A percentile compares a stretch with the other conserved stretches of the same genome.
Evolutionary conservation across 2,329 filamentous ascomycete genomes (phyloP).

Genomic region (Zymoseptoria passerinii): DNA sequence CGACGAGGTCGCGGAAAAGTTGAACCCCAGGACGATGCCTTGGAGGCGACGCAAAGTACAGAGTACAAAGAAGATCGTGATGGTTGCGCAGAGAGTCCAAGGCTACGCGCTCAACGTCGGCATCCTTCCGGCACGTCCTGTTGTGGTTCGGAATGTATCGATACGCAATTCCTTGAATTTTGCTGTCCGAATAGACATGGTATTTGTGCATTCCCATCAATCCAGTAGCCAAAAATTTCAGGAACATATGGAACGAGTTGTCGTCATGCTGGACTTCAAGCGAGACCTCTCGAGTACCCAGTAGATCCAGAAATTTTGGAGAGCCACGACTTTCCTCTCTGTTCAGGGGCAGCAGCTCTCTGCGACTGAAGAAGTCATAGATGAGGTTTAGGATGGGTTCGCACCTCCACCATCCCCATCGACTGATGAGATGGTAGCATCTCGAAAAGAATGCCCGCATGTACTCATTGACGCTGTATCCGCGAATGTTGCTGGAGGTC

Average conservation of each 20-base stretch:
- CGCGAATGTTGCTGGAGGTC: constrained; percentile 32
- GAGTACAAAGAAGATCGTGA: constrained; percentile 51
- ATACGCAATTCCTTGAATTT: constrained; percentile 46
- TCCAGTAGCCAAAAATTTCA: constrained; percentile 48
- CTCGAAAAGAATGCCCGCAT: constrained; percentile 44
- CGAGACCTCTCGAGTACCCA: constrained; percentile 34
- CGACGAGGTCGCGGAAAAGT: constrained; percentile 46
- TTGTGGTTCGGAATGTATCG: constrained; percentile 53
- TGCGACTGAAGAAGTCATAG: constrained; percentile 53
- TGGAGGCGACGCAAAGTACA: constrained; percentile 51
- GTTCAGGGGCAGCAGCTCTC: constrained; percentile 43
- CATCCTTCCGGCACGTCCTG: constrained; percentile 52
- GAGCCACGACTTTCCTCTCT: constrained; percentile 47
- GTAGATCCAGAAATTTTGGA: constrained; percentile 45
- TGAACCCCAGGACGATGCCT: constrained; percentile 46
- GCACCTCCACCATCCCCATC: constrained; percentile 51
- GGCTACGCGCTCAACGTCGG: constrained; percentile 44
- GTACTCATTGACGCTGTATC: constrained; percentile 47
- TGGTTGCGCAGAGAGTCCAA: constrained; percentile 53
- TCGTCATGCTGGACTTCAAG: constrained; percentile 43
- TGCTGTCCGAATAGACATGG: constrained; percentile 42
- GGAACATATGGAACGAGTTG: constrained; percentile 49
- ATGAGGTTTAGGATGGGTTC: constrained; percentile 45
- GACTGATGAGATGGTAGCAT: constrained; percentile 45
- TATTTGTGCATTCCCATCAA: constrained; percentile 39